Evolutionary conservation across 73 alveolate genomes (phyloP), one percentile per base, ranked within the genome.

Genomic region (Paramecium bursaria): DNA sequence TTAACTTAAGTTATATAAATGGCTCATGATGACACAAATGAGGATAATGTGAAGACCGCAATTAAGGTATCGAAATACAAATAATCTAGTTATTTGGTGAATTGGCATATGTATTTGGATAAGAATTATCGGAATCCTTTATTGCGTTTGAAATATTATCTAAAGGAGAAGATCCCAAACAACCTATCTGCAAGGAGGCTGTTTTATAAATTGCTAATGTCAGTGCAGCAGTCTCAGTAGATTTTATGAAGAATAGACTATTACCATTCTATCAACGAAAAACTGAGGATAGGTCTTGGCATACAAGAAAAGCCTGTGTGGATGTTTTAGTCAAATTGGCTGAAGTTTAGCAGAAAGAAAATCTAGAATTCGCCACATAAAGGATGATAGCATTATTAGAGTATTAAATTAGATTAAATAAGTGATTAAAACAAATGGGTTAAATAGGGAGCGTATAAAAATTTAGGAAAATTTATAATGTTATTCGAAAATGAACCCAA

Each of bases 271-370:
- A 57, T 25, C 14, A 5, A 7, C 48, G 88, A 48, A 75, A 75
- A 75, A 75, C 95, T 35, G 50, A 74, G 55, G 98, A 94, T 48
- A 46, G 77, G 26, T 80, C 90, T 4, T 94, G 98, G 98, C 91
- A 94, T 9, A 95, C 93, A 15, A 92, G 98, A 75, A 92, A 92
- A 54, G 89, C 95, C 1, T 91, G 96, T 42, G 96, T 94, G 15
- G 98, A 94, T 53, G 67, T 77, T 13, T 76, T 94, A 7, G 92
- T 95, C 5, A 85, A 82, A 39, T 91, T 94, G 10, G 76, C 96
- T 4, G 87, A 73, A 25, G 48, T 87, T 11, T 75, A 91, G 39
- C 74, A 91, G 3, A 86, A 77, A n/a, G 94, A 91, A 67, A 57
- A 57, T 27, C 33, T 57, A 30, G 76, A 57, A 30, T 27, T 57